Conservation (phyloP, 2,329 filamentous ascomycete species). For the Dactylella cylindrospora region DNA sequence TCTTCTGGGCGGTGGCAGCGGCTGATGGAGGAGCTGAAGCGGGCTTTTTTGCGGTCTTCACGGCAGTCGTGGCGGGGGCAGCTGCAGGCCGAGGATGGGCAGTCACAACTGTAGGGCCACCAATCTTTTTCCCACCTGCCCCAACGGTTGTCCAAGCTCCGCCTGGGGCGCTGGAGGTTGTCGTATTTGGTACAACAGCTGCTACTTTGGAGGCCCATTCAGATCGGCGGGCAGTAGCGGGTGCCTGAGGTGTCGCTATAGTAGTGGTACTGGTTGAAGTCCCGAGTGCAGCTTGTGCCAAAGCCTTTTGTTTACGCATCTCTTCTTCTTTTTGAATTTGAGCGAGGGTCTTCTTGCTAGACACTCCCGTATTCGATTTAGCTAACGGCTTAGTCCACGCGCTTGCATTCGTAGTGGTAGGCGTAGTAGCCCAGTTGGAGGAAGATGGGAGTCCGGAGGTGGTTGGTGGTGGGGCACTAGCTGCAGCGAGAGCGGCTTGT, state of each 20-base stretch:
- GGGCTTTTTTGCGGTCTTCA: slow-evolving; percentile 52
- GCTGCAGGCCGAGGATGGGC: slow-evolving; percentile 53
- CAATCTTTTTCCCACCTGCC: slow-evolving; percentile 83
- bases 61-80: slow-evolving; percentile 36
- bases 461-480: slow-evolving; percentile 50
- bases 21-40: slow-evolving; percentile 56
- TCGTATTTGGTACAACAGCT: too few species aligned
- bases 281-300: slow-evolving; percentile 55
- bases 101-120: slow-evolving; percentile 60
- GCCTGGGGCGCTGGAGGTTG: slow-evolving; percentile 53
- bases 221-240: slow-evolving; percentile 69
- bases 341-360: slow-evolving; percentile 81
- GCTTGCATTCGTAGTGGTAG: slow-evolving; percentile 59
- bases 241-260: slow-evolving; percentile 50
- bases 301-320: slow-evolving; percentile 75
- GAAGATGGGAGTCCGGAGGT: slow-evolving; percentile 69
- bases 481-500: slow-evolving; percentile 59
- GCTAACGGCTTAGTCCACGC: slow-evolving; percentile 69
- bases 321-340: slow-evolving; percentile 98
- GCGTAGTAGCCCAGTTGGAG: slow-evolving; percentile 65
- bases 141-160: slow-evolving; percentile 93
- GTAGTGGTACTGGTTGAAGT: slow-evolving; percentile 53
- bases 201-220: slow-evolving; percentile 82
- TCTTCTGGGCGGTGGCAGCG: slow-evolving; percentile 55
- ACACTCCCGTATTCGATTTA: slow-evolving; percentile 52